Conservation (phyloP, 176 grass and related monocot genomes). For the Dendrocalamus sinicus region DNA sequence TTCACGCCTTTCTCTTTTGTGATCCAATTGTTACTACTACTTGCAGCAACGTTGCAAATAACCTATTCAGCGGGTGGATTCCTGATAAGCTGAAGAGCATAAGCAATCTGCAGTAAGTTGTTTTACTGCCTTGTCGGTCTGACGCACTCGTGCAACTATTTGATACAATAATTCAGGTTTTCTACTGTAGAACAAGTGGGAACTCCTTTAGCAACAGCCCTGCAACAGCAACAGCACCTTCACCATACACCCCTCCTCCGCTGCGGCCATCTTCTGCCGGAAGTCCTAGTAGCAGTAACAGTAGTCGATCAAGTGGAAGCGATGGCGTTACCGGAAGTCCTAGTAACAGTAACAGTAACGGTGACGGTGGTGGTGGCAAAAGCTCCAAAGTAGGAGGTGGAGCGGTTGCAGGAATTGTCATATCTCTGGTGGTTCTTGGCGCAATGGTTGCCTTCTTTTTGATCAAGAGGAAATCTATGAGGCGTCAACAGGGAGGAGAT, state of each 20-base stretch:
- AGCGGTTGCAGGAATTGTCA: conserved; percentile 64
- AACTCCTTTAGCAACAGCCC: conserved; percentile 74
- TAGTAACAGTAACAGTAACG: conserved; percentile 30
- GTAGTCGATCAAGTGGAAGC: conserved; percentile 34
- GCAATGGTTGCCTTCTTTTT: conserved; percentile 65
- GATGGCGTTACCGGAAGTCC: background rate
- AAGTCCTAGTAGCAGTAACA: conserved; percentile 40
- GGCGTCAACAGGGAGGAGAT: conserved; percentile 39
- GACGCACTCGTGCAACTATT: background rate
- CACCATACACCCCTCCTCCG: conserved; percentile 54
- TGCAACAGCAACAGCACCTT: conserved; percentile 2
- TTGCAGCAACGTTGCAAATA: conserved; percentile 80
- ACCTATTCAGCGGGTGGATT: conserved; percentile 77
- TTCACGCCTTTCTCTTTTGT: background rate
- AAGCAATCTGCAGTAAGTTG: conserved; percentile 73
- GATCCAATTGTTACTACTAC: conserved; percentile 17
- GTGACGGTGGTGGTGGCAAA: conserved; percentile 14
- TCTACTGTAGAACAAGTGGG: conserved; percentile 56
- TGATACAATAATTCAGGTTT: conserved; percentile 31
- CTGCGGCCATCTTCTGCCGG: conserved; percentile 23
- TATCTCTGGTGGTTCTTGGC: conserved; percentile 64
- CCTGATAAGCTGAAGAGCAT: conserved; percentile 74
- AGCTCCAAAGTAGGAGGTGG: conserved; percentile 61
- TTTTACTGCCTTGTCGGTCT: background rate
- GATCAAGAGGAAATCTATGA: conserved; percentile 58